phyloP scores from a whole-genome alignment of 2,329 filamentous ascomycete species.

The Cordyceps cateniannulata region DNA sequence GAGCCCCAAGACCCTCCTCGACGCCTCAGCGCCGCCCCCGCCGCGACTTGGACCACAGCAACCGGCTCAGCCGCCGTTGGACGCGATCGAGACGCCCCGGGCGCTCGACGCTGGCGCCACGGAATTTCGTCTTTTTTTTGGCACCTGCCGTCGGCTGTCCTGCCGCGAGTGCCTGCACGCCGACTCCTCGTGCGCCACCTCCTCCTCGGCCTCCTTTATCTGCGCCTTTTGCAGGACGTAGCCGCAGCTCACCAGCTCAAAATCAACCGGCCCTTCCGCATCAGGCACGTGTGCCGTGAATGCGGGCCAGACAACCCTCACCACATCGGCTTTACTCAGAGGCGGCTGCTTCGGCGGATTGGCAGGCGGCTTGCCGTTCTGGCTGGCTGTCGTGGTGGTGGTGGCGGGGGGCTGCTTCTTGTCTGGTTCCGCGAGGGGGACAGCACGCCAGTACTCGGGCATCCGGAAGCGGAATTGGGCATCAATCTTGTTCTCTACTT shows the following conservation, averaged over 20 bases:
- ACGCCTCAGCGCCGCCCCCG: neutral
- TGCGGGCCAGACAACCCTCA: neutral
- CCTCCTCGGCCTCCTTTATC: neutral
- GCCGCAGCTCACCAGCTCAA: neutral
- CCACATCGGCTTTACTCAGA: neutral
- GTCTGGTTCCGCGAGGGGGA: neutral
- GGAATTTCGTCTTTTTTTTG: conserved; percentile 4
- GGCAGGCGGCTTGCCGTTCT: neutral
- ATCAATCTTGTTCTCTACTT: neutral
- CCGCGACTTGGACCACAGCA: neutral
- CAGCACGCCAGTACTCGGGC: neutral
- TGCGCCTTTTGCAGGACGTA: neutral
- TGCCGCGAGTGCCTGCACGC: neutral
- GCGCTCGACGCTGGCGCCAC: neutral
- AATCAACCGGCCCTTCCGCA: neutral
- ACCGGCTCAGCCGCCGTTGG: neutral
- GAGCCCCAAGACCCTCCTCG: too few species aligned
- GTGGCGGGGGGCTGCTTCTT: neutral
- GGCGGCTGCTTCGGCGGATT: neutral
- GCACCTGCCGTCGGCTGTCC: neutral
- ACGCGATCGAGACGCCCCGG: neutral
- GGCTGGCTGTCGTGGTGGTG: too few species aligned
- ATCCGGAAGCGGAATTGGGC: neutral
- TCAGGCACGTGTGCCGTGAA: neutral
- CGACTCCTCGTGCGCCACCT: neutral